A percentile compares a stretch with the other conserved stretches of the same genome.
phyloP scores from a whole-genome alignment of 768 basidiomycete genomes.

The Infundibulicybe gibba region DNA sequence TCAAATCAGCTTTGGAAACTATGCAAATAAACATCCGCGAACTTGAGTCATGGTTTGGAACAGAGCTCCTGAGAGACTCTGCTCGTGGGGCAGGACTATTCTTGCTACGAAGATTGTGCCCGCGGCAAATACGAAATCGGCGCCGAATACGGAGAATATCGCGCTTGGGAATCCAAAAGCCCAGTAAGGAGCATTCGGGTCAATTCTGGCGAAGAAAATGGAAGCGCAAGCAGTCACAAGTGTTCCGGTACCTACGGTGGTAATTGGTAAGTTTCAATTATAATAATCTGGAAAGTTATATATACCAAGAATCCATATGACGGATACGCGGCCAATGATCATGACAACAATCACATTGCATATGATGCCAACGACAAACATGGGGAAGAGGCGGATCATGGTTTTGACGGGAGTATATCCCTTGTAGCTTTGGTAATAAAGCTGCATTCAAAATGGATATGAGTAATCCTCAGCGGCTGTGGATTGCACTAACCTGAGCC shows the following conservation, averaged over 20 bases:
- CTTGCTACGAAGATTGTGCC: slow-evolving; percentile 77
- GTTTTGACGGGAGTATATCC: slow-evolving; percentile 51
- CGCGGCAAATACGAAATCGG: slow-evolving; percentile 71
- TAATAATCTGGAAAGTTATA: slow-evolving; percentile 1
- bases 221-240: slow-evolving; percentile 52
- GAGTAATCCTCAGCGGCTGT: slow-evolving; percentile 34
- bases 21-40: slow-evolving; percentile 4
- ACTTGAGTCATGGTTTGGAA: slow-evolving; percentile 82
- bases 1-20: not conserved
- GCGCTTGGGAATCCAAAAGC: slow-evolving; percentile 72
- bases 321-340: slow-evolving; percentile 49
- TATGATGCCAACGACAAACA: slow-evolving; percentile 60
- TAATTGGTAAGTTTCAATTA: not conserved
- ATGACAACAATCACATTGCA: slow-evolving; percentile 67
- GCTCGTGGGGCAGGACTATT: slow-evolving; percentile 62
- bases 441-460: slow-evolving; percentile 22
- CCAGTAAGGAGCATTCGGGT: slow-evolving; percentile 61
- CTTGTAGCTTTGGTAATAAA: slow-evolving; percentile 71
- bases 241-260: slow-evolving; percentile 41
- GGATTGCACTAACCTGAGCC: slow-evolving; percentile 14
- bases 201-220: slow-evolving; percentile 67
- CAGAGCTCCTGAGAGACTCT: slow-evolving; percentile 70
- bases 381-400: slow-evolving; percentile 67
- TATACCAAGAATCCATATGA: slow-evolving; percentile 58
- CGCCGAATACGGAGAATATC: slow-evolving; percentile 63